phyloP scores from a whole-genome alignment of 805 yeast genomes.

The Candida fluviatilis region DNA sequence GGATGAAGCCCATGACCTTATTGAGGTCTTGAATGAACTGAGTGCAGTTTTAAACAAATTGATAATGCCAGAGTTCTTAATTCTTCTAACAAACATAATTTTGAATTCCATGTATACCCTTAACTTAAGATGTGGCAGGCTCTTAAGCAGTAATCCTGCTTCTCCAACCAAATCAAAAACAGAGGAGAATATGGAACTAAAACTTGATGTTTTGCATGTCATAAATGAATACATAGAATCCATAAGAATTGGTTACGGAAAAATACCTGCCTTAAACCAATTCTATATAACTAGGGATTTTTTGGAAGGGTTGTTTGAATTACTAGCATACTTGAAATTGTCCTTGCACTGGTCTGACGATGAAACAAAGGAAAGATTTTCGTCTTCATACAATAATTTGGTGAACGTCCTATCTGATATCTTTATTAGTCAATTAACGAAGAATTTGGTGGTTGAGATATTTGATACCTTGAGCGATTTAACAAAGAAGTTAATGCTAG shows the following conservation, averaged over 20 bases:
- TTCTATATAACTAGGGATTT: conserved; percentile 28
- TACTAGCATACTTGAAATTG: conserved; percentile 30
- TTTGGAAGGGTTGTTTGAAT: conserved; percentile 37
- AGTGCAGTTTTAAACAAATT: conserved; percentile 14
- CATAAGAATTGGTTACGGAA: conserved; percentile 26
- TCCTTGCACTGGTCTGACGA: conserved; percentile 21
- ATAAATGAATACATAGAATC: conserved; percentile 30
- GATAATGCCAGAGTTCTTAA: conserved; percentile 46
- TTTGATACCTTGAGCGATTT: conserved; percentile 28
- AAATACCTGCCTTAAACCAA: conserved; percentile 15
- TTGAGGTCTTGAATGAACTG: conserved; percentile 3
- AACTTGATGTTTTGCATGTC: conserved; percentile 32
- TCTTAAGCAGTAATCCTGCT: conserved; percentile 30
- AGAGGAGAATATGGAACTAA: conserved; percentile 17
- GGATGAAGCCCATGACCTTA: conserved; percentile 7
- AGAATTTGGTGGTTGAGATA: conserved; percentile 18
- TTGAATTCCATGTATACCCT: conserved; percentile 28
- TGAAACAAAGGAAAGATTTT: conserved; percentile 11
- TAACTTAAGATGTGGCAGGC: conserved; percentile 26
- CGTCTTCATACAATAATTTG: conserved; percentile 21
- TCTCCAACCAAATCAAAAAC: conserved; percentile 18
- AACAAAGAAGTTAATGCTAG: conserved; percentile 29
- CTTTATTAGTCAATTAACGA: conserved; percentile 27
- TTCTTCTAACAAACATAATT: conserved; percentile 26
- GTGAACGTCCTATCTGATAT: conserved; percentile 29